A percentile compares a stretch with the other conserved stretches of the same genome.
Conservation (phyloP, 805 yeast species). For the Phaffomyces thermotolerans region DNA sequence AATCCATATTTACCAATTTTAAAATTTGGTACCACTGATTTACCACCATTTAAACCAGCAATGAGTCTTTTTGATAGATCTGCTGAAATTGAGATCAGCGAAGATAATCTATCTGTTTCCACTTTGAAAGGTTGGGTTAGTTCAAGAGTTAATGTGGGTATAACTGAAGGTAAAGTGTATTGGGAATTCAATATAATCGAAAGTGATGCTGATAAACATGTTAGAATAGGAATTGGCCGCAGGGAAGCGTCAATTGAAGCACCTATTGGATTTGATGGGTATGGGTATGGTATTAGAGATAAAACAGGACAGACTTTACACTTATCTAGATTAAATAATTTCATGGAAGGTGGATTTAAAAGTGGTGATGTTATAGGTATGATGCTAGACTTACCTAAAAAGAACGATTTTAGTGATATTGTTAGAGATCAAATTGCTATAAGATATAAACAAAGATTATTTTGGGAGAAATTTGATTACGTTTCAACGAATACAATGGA, state of each 20-base stretch:
- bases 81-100: conserved; percentile 41
- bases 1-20: conserved; percentile 49
- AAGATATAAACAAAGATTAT: conserved; percentile 65
- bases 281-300: conserved; percentile 88
- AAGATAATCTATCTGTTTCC: conserved; percentile 39
- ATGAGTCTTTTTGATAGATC: conserved; percentile 66
- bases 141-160: conserved; percentile 62
- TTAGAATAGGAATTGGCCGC: conserved; percentile 76
- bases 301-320: conserved; percentile 69
- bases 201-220: conserved; percentile 40
- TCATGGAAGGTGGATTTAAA: conserved; percentile 48
- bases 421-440: conserved; percentile 84
- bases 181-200: conserved; percentile 62
- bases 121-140: conserved; percentile 75
- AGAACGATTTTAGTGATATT: conserved; percentile 35
- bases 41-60: conserved; percentile 55
- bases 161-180: conserved; percentile 74
- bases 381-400: conserved; percentile 60
- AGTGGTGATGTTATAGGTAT: conserved; percentile 84
- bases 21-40: conserved; percentile 65
- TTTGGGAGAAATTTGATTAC: conserved; percentile 82
- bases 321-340: conserved; percentile 55
- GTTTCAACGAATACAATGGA: conserved; percentile 63
- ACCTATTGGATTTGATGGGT: conserved; percentile 93
- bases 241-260: conserved; percentile 88